Conservation (phyloP, 164 flowering plant genomes). For the Piper longum region DNA sequence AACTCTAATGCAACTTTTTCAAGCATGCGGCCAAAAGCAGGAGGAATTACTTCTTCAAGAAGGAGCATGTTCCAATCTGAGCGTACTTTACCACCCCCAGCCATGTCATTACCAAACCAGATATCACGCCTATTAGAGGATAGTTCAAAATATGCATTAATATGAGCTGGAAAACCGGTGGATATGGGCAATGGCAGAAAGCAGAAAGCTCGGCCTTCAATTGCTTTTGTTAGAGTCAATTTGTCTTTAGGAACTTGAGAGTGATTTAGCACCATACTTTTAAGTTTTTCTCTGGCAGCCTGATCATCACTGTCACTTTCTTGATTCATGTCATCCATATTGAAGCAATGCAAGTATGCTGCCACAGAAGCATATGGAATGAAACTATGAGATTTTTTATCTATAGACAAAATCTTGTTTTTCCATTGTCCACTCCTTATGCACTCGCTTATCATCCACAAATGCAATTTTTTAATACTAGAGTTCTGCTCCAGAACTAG, state of each 20-base stretch:
- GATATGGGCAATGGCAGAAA: constrained; percentile 84
- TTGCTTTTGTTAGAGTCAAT: constrained; percentile 20
- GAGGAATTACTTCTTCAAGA: constrained; percentile 81
- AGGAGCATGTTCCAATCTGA: constrained; percentile 90
- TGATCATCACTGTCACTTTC: constrained; percentile 7
- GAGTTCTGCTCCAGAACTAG: constrained; percentile 44
- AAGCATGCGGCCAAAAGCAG: constrained; percentile 82
- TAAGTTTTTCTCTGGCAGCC: constrained; percentile 12
- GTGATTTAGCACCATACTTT: constrained; percentile 12
- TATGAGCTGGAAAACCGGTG: constrained; percentile 84
- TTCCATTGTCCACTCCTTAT: constrained; percentile 36
- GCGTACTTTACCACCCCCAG: constrained; percentile 88
- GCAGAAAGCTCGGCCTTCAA: constrained; percentile 95
- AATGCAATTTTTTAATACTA: constrained; percentile 37
- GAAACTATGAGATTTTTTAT: constrained; percentile 35
- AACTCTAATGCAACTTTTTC: constrained; percentile 57
- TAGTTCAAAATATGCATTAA: constrained; percentile 92
- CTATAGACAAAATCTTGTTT: constrained; percentile 16
- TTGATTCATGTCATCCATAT: constrained; percentile 17
- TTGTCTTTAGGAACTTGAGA: constrained; percentile 25
- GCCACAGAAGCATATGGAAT: constrained; percentile 94
- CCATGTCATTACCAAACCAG: constrained; percentile 99
- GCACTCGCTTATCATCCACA: constrained; percentile 79
- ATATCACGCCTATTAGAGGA: constrained; percentile 95
- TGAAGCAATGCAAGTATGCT: constrained; percentile 44